Evolutionary conservation across 73 alveolate species (phyloP).

Genomic region (Stentor coeruleus): DNA sequence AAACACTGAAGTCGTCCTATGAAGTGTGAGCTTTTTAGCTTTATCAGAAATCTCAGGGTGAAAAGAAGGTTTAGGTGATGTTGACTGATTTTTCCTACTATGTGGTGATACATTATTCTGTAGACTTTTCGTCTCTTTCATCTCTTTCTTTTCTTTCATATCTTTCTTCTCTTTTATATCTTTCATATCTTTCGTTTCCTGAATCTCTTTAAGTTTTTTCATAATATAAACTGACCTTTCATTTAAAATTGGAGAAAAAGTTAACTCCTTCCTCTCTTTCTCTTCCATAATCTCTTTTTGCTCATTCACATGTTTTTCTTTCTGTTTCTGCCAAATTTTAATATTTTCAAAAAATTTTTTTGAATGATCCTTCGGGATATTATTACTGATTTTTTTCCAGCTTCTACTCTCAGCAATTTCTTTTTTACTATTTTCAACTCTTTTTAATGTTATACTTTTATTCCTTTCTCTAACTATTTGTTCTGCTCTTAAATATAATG

Average conservation of each 20-base stretch:
- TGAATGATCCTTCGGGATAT: not conserved
- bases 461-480: not conserved
- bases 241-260: not conserved
- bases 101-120: not conserved
- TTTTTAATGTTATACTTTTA: too few species aligned
- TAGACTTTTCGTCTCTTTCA: not conserved
- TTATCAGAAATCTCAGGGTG: not conserved
- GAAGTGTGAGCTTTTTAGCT: not conserved
- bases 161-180: too few species aligned
- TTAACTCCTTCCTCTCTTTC: not conserved
- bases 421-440: not conserved
- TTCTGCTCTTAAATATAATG: not conserved
- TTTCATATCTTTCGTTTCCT: too few species aligned
- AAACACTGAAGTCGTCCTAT: not conserved
- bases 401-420: not conserved
- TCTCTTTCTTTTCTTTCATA: too few species aligned
- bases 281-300: not conserved
- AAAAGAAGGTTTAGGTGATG: not conserved
- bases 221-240: not conserved
- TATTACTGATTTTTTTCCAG: too few species aligned
- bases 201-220: too few species aligned
- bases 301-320: too few species aligned
- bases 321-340: not conserved
- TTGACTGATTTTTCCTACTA: not conserved
- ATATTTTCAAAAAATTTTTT: not conserved